phyloP scores from a whole-genome alignment of 1,139 yeast species.

The Geotrichum phurueaensis region DNA sequence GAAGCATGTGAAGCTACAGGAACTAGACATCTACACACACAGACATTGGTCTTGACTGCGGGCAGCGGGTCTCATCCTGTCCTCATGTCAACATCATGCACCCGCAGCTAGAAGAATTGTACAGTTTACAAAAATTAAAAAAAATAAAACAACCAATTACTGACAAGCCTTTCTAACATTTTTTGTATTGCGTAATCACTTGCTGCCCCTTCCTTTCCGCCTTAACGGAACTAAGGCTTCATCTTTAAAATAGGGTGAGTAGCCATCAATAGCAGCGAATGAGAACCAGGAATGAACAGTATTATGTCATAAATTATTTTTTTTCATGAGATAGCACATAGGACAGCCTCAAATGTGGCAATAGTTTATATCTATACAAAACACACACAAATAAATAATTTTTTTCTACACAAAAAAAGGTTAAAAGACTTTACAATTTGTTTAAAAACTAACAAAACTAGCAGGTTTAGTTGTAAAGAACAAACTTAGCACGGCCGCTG shows the following conservation, averaged over 20 bases:
- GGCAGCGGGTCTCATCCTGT: neutral
- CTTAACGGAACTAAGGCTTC: too few relatives aligned
- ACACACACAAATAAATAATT: neutral
- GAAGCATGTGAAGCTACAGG: neutral
- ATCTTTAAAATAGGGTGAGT: too few relatives aligned
- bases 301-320: neutral
- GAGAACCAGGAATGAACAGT: neutral
- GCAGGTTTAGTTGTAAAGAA: conserved; percentile 43
- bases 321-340: neutral
- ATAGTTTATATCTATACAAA: neutral
- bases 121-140: too few relatives aligned
- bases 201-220: too few relatives aligned
- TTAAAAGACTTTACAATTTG: neutral
- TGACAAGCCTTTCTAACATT: too few relatives aligned
- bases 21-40: neutral
- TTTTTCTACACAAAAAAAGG: neutral
- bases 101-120: neutral
- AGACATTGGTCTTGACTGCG: neutral
- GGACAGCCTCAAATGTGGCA: neutral
- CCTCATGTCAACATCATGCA: neutral
- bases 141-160: too few relatives aligned
- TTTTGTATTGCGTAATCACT: too few relatives aligned
- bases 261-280: too few relatives aligned
- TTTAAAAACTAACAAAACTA: neutral
- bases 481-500: conserved; percentile 70